Conservation (phyloP, 805 yeast species). For the Wickerhamomyces silvicola region DNA sequence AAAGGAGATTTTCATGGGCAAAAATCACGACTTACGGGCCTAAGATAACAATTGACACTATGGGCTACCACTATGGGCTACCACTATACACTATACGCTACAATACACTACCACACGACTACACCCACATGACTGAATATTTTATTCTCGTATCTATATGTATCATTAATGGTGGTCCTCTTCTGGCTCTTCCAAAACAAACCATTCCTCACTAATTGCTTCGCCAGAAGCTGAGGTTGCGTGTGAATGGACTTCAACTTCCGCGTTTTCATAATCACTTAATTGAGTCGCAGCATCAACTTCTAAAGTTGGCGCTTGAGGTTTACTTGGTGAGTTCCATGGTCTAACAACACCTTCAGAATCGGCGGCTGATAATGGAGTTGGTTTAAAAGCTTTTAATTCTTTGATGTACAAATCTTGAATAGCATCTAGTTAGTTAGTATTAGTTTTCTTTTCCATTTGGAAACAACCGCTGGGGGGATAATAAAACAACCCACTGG, state of each 20-base stretch:
- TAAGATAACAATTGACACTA: not conserved
- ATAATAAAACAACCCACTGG: too few relatives aligned
- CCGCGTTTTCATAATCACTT: conserved; percentile 58
- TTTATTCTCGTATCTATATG: too few relatives aligned
- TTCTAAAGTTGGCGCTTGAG: conserved; percentile 68
- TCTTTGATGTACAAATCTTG: conserved; percentile 84
- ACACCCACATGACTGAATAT: not conserved
- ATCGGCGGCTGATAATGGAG: conserved; percentile 63
- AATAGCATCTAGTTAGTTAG: conserved; percentile 43
- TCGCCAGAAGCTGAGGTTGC: conserved; percentile 34
- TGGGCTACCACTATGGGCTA: not conserved
- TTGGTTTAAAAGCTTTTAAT: conserved; percentile 84
- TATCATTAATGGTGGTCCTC: conserved; percentile 46
- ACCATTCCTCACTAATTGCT: conserved; percentile 57
- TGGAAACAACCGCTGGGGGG: too few relatives aligned
- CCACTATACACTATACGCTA: not conserved
- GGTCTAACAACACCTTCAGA: conserved; percentile 74
- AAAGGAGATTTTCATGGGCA: not conserved
- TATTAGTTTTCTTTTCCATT: not conserved
- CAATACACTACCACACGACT: not conserved
- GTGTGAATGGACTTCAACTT: conserved; percentile 59
- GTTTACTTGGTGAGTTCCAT: conserved; percentile 78
- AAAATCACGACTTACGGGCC: not conserved
- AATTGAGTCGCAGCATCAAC: conserved; percentile 60
- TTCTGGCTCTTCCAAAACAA: conserved; percentile 67